phyloP scores from a whole-genome alignment of 805 yeast species.

The Sugiyamaella marilandica region DNA sequence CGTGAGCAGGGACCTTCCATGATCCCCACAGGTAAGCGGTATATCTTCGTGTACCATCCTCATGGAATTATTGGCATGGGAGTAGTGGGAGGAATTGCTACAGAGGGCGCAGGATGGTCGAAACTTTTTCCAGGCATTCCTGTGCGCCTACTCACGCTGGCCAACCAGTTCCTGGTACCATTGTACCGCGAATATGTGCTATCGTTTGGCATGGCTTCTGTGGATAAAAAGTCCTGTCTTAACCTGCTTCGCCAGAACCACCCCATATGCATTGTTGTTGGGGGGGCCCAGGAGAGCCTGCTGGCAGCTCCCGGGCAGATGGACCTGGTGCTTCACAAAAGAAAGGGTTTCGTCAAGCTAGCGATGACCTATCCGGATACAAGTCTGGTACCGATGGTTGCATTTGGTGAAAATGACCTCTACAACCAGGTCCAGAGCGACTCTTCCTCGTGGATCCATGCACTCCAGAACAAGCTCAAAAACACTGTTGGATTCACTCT shows the following conservation, averaged over 20 bases:
- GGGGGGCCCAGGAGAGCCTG: slow-evolving; percentile 92
- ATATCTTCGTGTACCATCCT: slow-evolving; percentile 91
- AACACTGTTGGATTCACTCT: slow-evolving; percentile 71
- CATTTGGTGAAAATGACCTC: slow-evolving; percentile 80
- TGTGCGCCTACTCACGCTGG: slow-evolving; percentile 69
- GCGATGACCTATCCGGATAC: slow-evolving; percentile 70
- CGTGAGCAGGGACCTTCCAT: slow-evolving; percentile 43
- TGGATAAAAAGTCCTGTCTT: slow-evolving; percentile 66
- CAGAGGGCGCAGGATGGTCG: slow-evolving; percentile 72
- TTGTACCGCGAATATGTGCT: slow-evolving; percentile 80
- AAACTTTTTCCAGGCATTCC: slow-evolving; percentile 78
- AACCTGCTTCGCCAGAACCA: slow-evolving; percentile 58
- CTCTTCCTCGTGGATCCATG: slow-evolving; percentile 43
- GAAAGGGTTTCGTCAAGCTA: slow-evolving; percentile 84
- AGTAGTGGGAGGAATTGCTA: slow-evolving; percentile 75
- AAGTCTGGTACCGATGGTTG: slow-evolving; percentile 78
- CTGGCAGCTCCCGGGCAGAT: slow-evolving; percentile 54
- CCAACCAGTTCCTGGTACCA: slow-evolving; percentile 82
- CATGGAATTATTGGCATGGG: slow-evolving; percentile 96
- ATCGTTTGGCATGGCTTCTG: slow-evolving; percentile 79
- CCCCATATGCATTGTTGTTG: slow-evolving; percentile 85
- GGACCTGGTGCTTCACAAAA: slow-evolving; percentile 64
- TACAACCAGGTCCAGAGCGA: slow-evolving; percentile 47
- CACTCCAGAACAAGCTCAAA: slow-evolving; percentile 70
- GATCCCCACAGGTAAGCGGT: slow-evolving; percentile 38